Percentiles rank a stretch among this genome's conserved stretches.
phyloP scores from a whole-genome alignment of 2,329 filamentous ascomycete species.

The Scytalidium sp. region DNA sequence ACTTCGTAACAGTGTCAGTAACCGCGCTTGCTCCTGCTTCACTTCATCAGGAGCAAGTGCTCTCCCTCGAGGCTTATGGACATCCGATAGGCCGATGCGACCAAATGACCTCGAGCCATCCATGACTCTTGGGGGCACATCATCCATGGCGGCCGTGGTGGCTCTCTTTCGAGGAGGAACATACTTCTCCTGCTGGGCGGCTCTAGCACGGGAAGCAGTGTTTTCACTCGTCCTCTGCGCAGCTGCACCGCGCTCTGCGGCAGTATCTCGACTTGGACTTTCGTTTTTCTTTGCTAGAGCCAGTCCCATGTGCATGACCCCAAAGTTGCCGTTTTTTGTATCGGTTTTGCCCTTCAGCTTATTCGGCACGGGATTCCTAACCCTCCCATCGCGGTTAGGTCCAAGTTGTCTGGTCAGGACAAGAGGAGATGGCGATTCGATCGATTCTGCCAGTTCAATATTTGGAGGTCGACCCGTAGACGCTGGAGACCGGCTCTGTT shows the following conservation, averaged over 20 bases:
- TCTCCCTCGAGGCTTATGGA: conserved; percentile 23
- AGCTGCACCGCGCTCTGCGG: conserved; percentile 52
- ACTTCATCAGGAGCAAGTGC: conserved; percentile 44
- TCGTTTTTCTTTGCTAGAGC: conserved; percentile 37
- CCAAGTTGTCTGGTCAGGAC: conserved; percentile 13
- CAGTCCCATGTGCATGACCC: conserved; percentile 58
- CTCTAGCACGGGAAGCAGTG: conserved; percentile 54
- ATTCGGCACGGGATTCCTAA: conserved; percentile 57
- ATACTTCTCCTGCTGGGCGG: conserved; percentile 53
- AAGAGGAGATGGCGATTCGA: not conserved
- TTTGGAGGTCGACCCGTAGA: not conserved
- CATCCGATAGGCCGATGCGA: conserved; percentile 14
- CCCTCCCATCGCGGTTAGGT: conserved; percentile 44
- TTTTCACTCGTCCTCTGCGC: conserved; percentile 62
- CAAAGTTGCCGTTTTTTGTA: conserved; percentile 57
- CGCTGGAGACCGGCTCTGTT: not conserved
- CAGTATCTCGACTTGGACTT: conserved; percentile 31
- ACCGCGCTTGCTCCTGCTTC: conserved; percentile 57
- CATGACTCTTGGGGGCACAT: conserved; percentile 8
- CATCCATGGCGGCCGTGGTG: conserved; percentile 19
- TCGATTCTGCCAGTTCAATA: not conserved
- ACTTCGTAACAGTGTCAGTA: conserved; percentile 54
- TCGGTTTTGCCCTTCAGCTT: conserved; percentile 59
- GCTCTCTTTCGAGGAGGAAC: conserved; percentile 38
- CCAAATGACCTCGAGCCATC: conserved; percentile 22